These are phyloP conservation scores for Sphagnum tenellum DNA, from an alignment of 225 moss, liverwort and hornwort genomes.

Conservation along the genomic window DNA sequence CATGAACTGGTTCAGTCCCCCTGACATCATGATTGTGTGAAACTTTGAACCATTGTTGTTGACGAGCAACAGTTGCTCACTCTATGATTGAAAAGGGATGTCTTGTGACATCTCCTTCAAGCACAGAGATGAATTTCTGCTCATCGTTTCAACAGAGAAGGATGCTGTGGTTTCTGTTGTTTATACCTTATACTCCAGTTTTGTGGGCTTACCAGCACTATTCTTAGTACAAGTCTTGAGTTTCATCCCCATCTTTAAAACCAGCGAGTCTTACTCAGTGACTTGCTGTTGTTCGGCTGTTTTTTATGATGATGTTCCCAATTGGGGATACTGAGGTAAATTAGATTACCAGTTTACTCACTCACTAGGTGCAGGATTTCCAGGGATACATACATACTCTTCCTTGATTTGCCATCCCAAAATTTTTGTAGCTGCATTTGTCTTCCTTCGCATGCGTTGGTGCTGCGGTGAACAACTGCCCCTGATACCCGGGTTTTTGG, in stretches of 20 bases:
- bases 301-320: slow-evolving; percentile 1
- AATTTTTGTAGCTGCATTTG: slow-evolving; percentile 3
- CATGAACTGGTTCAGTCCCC: slow-evolving; percentile 42
- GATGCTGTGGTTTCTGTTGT: neutral
- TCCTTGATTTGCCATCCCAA: neutral
- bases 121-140: too few relatives aligned
- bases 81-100: neutral
- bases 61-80: neutral
- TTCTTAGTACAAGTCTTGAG: neutral
- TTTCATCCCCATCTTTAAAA: neutral
- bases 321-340: slow-evolving; percentile 6
- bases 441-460: neutral
- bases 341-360: neutral
- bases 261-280: neutral
- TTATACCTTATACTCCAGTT: neutral
- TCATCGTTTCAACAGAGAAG: neutral
- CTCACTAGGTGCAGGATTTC: neutral
- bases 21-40: slow-evolving; percentile 11
- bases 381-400: too few relatives aligned
- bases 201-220: neutral
- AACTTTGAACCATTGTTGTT: neutral
- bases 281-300: neutral
- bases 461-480: slow-evolving; percentile 4
- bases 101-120: neutral
- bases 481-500: slow-evolving; percentile 2